Evolutionary conservation across 805 yeast genomes (phyloP), one percentile per base, ranked within the genome.

Genomic region (Ogataea naganishii): DNA sequence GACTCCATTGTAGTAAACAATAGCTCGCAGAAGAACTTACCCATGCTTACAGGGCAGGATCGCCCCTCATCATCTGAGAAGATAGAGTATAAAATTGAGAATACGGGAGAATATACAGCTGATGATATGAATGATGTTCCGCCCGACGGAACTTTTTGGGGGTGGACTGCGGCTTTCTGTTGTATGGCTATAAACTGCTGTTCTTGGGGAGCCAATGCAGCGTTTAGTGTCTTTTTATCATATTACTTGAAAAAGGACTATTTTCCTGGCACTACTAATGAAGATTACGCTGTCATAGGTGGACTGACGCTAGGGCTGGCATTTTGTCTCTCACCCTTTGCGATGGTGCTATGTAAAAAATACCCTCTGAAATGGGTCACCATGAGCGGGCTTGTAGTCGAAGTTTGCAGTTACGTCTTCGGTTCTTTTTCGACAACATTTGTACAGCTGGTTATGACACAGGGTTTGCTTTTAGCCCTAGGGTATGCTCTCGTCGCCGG

Each of bases 281-380:
- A 63, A 23, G 72, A 69, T 31, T 75, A 55, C 47, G 77, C 80
- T 4, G 38, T 70, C 23, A 61, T 75, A 36, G 79, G 79, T 14
- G 78, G 80, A 2, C 28, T 73, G 5, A 58, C 65, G 0, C 56
- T 70, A 12, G 65, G 64, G 19, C 51, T 76, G 31, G 80, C 82
- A 14, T 78, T 80, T 46, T 52, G 68, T 38, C 51, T 73, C 32
- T 57, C 83, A 25, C 92, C 94, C 4, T 36, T 76, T 12, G 65
- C 69, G 0, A 56, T 68, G 33, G 40, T 73, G 1, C 36, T 67
- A 6, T 63, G 66, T 41, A 62, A 65, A 36, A 38, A 72, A 9
- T 56, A 71, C 37, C 80, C 84, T 0, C 52, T 69, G 35, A 65
- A 61, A 41, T 30, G 45, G 4, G 61, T 75, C 2, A 62, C 73